A percentile compares a stretch with the other conserved stretches of the same genome.
phyloP scores from a whole-genome alignment of 306 rosid species.

The Prosopis cineraria region DNA sequence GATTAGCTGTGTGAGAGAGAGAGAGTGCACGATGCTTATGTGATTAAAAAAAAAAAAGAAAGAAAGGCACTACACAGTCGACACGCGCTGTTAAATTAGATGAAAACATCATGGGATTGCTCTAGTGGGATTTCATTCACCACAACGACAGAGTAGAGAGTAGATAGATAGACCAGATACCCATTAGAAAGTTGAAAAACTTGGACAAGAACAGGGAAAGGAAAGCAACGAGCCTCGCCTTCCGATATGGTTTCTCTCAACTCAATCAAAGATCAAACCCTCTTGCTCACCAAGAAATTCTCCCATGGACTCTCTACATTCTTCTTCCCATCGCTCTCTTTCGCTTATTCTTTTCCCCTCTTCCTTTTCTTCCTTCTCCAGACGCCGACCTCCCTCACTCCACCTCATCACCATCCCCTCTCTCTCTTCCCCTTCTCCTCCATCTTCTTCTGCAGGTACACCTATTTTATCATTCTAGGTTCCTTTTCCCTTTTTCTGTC shows the following conservation, averaged over 20 bases:
- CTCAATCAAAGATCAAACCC: slow-evolving; percentile 44
- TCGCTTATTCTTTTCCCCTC: slow-evolving; percentile 48
- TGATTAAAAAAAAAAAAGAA: too few species aligned
- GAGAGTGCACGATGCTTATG: not conserved
- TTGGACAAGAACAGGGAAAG: not conserved
- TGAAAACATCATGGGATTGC: too few species aligned
- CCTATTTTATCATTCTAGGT: not conserved
- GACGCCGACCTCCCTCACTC: slow-evolving; percentile 33
- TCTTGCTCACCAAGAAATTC: slow-evolving; percentile 42
- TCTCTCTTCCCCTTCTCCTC: slow-evolving; percentile 27
- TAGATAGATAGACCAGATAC: too few species aligned
- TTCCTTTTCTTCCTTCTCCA: slow-evolving; percentile 31
- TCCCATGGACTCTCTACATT: slow-evolving; percentile 50
- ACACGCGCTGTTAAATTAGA: too few species aligned
- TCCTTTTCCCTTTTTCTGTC: slow-evolving; percentile 6
- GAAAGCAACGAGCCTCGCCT: not conserved
- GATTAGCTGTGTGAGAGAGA: too few species aligned
- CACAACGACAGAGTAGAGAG: too few species aligned
- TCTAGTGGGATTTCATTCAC: too few species aligned
- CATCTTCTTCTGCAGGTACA: slow-evolving; percentile 42
- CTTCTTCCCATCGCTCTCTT: slow-evolving; percentile 58
- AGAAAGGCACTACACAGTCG: not conserved
- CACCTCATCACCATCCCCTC: slow-evolving; percentile 28
- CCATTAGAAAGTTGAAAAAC: too few species aligned
- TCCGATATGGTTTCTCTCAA: slow-evolving; percentile 40